A percentile compares a stretch with the other conserved stretches of the same genome.
Conservation (phyloP, 495 filamentous ascomycete genomes). For the Xanthoparmelia taractica region DNA sequence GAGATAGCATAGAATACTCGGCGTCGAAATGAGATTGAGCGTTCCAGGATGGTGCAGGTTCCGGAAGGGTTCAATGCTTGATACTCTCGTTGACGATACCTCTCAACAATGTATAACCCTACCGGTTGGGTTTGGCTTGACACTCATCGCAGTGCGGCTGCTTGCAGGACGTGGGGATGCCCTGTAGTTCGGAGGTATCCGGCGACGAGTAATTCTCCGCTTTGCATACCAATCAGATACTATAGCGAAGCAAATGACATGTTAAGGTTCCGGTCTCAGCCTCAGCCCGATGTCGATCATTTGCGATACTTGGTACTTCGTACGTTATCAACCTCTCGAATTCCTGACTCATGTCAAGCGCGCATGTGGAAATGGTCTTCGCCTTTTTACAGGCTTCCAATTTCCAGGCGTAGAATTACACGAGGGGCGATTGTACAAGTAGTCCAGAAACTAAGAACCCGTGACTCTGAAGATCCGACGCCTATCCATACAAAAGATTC, state of each 20-base stretch:
- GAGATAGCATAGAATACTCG: background rate
- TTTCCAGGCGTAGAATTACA: background rate
- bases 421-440: background rate
- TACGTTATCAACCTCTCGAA: background rate
- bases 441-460: background rate
- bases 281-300: slow-evolving; percentile 8
- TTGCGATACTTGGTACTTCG: too few relatives aligned
- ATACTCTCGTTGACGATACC: background rate
- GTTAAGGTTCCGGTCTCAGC: slow-evolving; percentile 12
- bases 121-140: background rate
- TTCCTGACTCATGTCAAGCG: background rate
- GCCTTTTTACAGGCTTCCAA: background rate
- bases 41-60: background rate
- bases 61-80: background rate
- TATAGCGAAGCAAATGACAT: background rate
- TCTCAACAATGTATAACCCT: background rate
- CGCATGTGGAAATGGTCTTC: background rate
- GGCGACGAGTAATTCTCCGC: slow-evolving; percentile 15
- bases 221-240: slow-evolving; percentile 7
- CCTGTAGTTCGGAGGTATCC: background rate
- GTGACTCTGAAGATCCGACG: background rate
- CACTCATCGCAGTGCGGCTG: background rate
- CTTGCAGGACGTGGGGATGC: slow-evolving; percentile 1
- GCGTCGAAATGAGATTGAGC: too few relatives aligned
- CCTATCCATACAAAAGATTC: too few relatives aligned